Base-by-base conservation (phyloP, 2,329 filamentous ascomycete species). In the Colletotrichum salicis region DNA sequence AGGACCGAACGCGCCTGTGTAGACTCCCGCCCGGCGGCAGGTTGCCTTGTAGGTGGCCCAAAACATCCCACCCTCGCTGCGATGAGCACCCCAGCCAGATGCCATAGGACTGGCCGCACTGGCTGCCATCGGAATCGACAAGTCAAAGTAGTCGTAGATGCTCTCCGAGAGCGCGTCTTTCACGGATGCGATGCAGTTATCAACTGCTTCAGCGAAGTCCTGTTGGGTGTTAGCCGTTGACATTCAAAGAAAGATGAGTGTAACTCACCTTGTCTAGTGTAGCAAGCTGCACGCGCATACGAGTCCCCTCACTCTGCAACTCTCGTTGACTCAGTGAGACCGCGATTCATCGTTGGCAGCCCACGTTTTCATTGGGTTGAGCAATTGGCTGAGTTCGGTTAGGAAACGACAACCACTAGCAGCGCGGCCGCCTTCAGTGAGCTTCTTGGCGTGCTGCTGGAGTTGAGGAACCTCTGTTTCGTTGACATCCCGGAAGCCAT, bases 391-490 rank as follows among this genome's bases (percentile, higher is more conserved):
- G 22, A 78, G 67, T 33, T 71, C 72, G 56, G 75, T 74, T 24
- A 78, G 70, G 60, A 77, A 77, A 10, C 71, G 67, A 10, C 77
- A 74, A n/a, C 69, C 69, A 31, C 59, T 71, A 6, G 73, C 73
- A 4, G 73, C 72, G 10, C 77, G 74, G 35, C 75, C 72, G n/a
- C 29, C 35, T 56, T 72, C 65, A 0, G 70, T 64, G 15, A 72
- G 54, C 29, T 72, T 72, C 55, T 64, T 72, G 5, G 65, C 70
- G 35, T 93, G 90, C 0, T 81, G 81, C 75, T 90, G 88, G 0
- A 92, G 82, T 57, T 86, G 83, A 1, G 90, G 89, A 4, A 92
- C 84, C 76, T 88, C 90, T 0, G 90, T 92, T 70, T 92, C 86
- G 2, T 88, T 82, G 0, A 81, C 52, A 5, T 81, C 78, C 1